phyloP scores from a whole-genome alignment of 495 filamentous ascomycete genomes.

The Margaritispora aquatica region DNA sequence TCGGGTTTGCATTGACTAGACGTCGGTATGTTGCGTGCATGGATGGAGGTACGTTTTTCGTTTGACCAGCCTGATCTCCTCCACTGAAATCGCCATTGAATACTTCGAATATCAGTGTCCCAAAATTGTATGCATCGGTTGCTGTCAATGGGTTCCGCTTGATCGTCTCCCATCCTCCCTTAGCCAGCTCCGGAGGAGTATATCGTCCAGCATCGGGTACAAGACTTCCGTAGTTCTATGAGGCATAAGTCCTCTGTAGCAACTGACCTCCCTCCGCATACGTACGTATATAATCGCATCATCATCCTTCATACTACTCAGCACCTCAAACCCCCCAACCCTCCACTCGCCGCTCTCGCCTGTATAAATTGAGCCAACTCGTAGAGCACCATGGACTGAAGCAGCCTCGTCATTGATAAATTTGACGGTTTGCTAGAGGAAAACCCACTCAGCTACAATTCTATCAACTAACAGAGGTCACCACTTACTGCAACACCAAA shows the following conservation, averaged over 20 bases:
- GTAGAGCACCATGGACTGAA: constrained; percentile 81
- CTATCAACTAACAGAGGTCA: not conserved
- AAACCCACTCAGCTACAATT: not conserved
- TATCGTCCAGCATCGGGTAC: constrained; percentile 78
- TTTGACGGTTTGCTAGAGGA: constrained; percentile 70
- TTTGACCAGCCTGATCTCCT: constrained; percentile 70
- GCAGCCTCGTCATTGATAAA: constrained; percentile 93
- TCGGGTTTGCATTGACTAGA: constrained; percentile 81
- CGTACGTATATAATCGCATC: constrained; percentile 84
- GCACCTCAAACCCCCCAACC: constrained; percentile 82
- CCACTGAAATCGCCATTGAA: constrained; percentile 79
- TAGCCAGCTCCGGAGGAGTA: constrained; percentile 78
- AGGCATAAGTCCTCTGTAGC: not conserved
- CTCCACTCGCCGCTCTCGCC: constrained; percentile 98
- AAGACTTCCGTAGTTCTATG: constrained; percentile 74
- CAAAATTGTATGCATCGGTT: constrained; percentile 82
- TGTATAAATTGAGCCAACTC: constrained; percentile 79
- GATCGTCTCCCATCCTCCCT: constrained; percentile 79
- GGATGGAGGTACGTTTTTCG: constrained; percentile 76
- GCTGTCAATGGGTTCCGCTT: constrained; percentile 77
- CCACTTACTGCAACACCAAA: constrained; percentile 70
- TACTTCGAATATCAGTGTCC: constrained; percentile 76
- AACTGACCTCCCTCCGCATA: not conserved
- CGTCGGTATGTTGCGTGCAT: constrained; percentile 90
- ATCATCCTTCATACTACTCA: constrained; percentile 94